Evolutionary conservation across 495 filamentous ascomycete species (phyloP), one percentile per base, ranked within the genome.

Genomic region (Penicillium canescens): DNA sequence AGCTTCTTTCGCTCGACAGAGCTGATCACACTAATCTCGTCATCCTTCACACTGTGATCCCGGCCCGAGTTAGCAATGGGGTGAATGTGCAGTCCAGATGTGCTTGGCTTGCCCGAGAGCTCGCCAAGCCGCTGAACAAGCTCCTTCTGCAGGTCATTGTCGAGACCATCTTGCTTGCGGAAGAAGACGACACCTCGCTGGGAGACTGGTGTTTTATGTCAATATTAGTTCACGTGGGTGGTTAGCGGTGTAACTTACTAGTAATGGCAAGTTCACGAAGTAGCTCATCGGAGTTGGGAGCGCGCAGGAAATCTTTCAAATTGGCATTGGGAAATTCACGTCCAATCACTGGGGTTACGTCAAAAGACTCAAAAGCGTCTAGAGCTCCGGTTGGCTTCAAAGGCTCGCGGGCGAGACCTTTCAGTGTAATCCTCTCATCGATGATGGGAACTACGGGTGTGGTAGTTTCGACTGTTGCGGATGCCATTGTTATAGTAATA

Each of bases 101-200:
- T 82, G 11, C 66, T 65, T 4, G 86, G 87, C 61, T 89, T 87
- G 53, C 86, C 88, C 2, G 83, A 77, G 11, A 75, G 64, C 58
- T 84, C 69, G 11, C 87, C 87, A 0, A 92, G 79, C 2, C 80
- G 76, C 46, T 88, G 78, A 3, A 81, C 76, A 0, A 92, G 78
- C 52, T 86, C 79, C 61, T 92, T 92, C 54, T 88, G 84, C 16
- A 84, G 71, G 14, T 86, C 80, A 56, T 87, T 77, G 57, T 77
- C 78, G 7, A 89, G 66, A 46, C 73, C 78, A 65, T 90, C 81
- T 57, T 92, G 89, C 34, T 82, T 78, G 24, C 88, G 86, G 73
- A 94, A 90, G 75, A 91, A 91, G 37, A 92, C 89, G 0, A 94
- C 90, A 3, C 88, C 88, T 0, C 89, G 83, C 57, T 86, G 84